Percentiles rank a stretch among this genome's conserved stretches.
Conservation (phyloP, 2,329 filamentous ascomycete genomes). For the Ascochyta koolunga region DNA sequence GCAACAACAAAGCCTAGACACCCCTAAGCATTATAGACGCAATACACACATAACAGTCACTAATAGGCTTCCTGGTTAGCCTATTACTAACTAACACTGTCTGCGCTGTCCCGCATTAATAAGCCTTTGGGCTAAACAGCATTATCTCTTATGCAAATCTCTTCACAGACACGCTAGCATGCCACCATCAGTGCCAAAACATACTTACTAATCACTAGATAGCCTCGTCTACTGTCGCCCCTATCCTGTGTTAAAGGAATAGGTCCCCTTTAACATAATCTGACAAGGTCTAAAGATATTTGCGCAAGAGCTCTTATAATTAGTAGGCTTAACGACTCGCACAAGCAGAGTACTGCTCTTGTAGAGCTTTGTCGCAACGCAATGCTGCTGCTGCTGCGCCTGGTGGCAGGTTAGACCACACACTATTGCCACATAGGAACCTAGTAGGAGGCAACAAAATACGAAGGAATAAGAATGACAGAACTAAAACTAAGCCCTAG, state of each 20-base stretch:
- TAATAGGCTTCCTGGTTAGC: too few species aligned
- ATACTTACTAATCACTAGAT: slow-evolving; percentile 12
- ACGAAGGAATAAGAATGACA: background rate
- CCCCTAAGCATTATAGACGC: too few species aligned
- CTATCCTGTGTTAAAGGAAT: background rate
- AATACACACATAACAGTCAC: too few species aligned
- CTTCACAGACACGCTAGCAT: background rate
- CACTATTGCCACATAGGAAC: slow-evolving; percentile 6
- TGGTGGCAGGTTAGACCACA: slow-evolving; percentile 14
- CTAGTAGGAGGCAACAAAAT: slow-evolving; percentile 2
- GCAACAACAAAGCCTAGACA: too few species aligned
- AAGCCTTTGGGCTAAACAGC: slow-evolving; percentile 3
- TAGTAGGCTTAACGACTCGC: slow-evolving; percentile 4
- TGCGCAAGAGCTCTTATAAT: slow-evolving; percentile 6
- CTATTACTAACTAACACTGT: slow-evolving; percentile 6
- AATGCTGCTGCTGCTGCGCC: slow-evolving; percentile 9
- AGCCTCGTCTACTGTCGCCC: slow-evolving; percentile 13
- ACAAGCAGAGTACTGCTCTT: slow-evolving; percentile 9
- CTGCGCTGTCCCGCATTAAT: slow-evolving; percentile 14
- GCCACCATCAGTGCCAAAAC: slow-evolving; percentile 8
- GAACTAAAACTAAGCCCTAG: slow-evolving; percentile 8
- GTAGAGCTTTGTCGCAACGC: slow-evolving; percentile 1
- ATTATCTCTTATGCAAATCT: background rate
- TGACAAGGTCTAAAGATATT: slow-evolving; percentile 30
- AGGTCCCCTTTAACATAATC: slow-evolving; percentile 3